A percentile compares a stretch with the other conserved stretches of the same genome.
These are phyloP conservation scores for Asterophora lycoperdoides DNA, from an alignment of 768 basidiomycete genomes.

Conservation along the genomic window DNA sequence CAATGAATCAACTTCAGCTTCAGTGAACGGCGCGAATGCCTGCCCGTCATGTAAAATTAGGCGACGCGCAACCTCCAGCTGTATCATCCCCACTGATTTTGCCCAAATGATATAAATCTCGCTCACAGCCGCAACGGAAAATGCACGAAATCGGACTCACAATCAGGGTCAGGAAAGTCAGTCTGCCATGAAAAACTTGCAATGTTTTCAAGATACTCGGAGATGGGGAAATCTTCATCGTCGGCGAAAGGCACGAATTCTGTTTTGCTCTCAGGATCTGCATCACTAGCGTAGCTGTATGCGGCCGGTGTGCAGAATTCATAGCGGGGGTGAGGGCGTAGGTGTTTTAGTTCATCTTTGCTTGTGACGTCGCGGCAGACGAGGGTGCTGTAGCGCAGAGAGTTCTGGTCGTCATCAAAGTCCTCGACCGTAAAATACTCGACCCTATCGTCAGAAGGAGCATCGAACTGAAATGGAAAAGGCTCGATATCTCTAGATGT, in stretches of 20 bases:
- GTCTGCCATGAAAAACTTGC: constrained; percentile 30
- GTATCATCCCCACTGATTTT: constrained; percentile 44
- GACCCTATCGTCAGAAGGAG: neutral
- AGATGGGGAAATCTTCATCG: constrained; percentile 33
- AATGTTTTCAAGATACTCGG: constrained; percentile 26
- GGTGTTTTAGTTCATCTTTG: too few species aligned
- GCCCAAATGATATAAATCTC: too few species aligned
- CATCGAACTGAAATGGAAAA: constrained; percentile 3
- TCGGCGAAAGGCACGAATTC: constrained; percentile 47
- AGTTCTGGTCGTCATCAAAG: constrained; percentile 9
- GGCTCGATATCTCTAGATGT: neutral
- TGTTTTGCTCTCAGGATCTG: neutral
- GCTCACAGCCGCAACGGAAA: neutral
- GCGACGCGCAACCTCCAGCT: constrained; percentile 39
- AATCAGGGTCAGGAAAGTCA: constrained; percentile 43
- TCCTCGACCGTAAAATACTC: constrained; percentile 17
- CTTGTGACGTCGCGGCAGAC: constrained; percentile 2
- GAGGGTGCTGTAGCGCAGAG: constrained; percentile 12
- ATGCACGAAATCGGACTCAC: constrained; percentile 30
- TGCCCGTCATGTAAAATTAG: constrained; percentile 24
- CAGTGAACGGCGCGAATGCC: constrained; percentile 18
- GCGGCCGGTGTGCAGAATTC: constrained; percentile 44
- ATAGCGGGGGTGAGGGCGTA: constrained; percentile 28
- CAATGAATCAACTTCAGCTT: constrained; percentile 33
- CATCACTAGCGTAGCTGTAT: constrained; percentile 22